Conservation (phyloP, 331 rosid genomes). For the Malus hybrid region DNA sequence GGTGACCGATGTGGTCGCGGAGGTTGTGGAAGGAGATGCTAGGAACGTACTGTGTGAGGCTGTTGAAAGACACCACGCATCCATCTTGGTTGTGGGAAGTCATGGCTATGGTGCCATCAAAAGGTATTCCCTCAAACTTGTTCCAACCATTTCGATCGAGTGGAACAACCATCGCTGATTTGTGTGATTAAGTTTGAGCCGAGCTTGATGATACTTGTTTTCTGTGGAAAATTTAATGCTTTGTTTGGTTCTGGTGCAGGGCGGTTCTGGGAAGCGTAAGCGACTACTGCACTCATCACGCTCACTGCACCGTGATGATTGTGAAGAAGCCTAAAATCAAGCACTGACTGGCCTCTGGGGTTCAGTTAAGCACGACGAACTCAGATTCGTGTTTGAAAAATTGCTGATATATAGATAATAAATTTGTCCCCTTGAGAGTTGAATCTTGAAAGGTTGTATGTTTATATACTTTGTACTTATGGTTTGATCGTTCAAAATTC, state of each 20-base stretch:
- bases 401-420: too few species aligned
- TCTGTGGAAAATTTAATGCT: not conserved
- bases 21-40: conserved; percentile 80
- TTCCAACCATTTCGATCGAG: not conserved
- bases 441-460: not conserved
- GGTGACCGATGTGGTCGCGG: conserved; percentile 40
- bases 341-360: conserved; percentile 14
- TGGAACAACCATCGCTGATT: not conserved
- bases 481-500: not conserved
- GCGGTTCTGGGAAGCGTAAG: conserved; percentile 74
- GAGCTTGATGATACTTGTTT: not conserved
- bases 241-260: conserved; percentile 32
- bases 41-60: conserved; percentile 25
- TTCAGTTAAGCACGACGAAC: not conserved
- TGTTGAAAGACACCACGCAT: too few species aligned
- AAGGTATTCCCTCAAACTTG: conserved; percentile 32
- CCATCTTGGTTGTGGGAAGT: too few species aligned
- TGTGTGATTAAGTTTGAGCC: not conserved
- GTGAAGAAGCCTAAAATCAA: conserved; percentile 65
- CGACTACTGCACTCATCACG: conserved; percentile 70
- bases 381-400: too few species aligned
- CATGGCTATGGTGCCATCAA: conserved; percentile 38
- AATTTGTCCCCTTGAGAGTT: not conserved
- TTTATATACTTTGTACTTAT: too few species aligned
- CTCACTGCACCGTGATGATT: conserved; percentile 67